These are phyloP conservation scores for Crotalaria pallida DNA, from an alignment of 306 rosid species.

Conservation along the genomic window DNA sequence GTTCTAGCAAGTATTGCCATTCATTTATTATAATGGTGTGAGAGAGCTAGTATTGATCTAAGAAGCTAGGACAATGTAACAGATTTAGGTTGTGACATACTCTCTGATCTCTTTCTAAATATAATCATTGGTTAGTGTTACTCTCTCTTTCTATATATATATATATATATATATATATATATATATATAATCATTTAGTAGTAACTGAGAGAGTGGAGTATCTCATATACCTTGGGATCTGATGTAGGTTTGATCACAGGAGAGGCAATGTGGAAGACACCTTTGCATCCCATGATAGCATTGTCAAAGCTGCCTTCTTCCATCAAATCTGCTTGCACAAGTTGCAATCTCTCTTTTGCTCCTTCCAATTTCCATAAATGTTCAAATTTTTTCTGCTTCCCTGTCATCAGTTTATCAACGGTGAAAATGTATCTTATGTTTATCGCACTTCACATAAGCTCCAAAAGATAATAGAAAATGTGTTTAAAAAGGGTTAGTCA, in stretches of 20 bases:
- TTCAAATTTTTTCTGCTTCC: constrained; percentile 53
- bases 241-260: constrained; percentile 58
- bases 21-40: not conserved
- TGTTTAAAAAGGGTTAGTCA: too few relatives aligned
- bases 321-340: constrained; percentile 72
- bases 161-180: too few relatives aligned
- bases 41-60: not conserved
- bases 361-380: constrained; percentile 83
- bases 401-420: constrained; percentile 7
- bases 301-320: constrained; percentile 73
- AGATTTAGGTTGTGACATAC: not conserved
- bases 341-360: constrained; percentile 61
- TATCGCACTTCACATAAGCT: too few relatives aligned
- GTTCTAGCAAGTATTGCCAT: not conserved
- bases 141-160: too few relatives aligned
- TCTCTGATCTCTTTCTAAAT: too few relatives aligned
- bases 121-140: too few relatives aligned
- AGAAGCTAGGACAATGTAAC: not conserved
- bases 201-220: not conserved
- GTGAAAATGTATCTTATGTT: too few relatives aligned
- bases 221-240: constrained; percentile 62
- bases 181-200: too few relatives aligned
- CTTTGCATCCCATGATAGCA: constrained; percentile 71
- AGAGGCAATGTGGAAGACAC: constrained; percentile 88
- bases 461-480: too few relatives aligned